Conservation (phyloP, 2,329 filamentous ascomycete genomes). For the Biscogniauxia sp. region DNA sequence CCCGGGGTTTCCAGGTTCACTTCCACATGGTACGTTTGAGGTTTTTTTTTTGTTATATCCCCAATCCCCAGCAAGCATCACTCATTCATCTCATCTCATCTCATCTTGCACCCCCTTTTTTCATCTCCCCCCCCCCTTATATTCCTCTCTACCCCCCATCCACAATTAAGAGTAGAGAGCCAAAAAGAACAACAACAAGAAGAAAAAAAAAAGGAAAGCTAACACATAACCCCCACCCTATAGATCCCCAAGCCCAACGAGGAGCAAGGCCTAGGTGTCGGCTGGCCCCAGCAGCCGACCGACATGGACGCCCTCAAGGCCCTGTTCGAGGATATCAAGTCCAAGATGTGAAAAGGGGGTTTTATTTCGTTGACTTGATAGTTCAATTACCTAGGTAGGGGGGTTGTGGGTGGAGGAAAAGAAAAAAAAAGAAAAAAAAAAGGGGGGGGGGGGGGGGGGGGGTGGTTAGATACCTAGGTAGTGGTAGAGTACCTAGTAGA, state of each 20-base stretch:
- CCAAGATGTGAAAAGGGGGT: constrained; percentile 77
- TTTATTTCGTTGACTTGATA: not conserved
- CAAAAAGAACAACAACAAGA: too few species aligned
- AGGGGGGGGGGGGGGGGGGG: too few species aligned
- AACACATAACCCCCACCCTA: not conserved
- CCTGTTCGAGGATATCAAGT: constrained; percentile 78
- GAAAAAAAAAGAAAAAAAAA: not conserved
- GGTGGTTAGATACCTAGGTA: too few species aligned
- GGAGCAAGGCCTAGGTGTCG: constrained; percentile 72
- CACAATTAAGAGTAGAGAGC: too few species aligned
- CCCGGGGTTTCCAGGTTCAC: constrained; percentile 62
- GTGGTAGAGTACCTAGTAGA: too few species aligned
- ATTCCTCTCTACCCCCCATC: too few species aligned
- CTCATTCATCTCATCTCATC: not conserved
- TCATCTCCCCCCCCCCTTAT: not conserved
- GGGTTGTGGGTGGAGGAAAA: constrained; percentile 14
- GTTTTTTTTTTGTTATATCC: too few species aligned
- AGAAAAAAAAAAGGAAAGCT: not conserved
- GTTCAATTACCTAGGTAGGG: too few species aligned
- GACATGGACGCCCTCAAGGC: constrained; percentile 84
- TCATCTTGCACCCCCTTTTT: not conserved
- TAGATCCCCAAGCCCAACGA: constrained; percentile 93
- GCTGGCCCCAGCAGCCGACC: constrained; percentile 72
- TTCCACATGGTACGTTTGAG: constrained; percentile 82
- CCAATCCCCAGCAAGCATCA: not conserved